A percentile compares a stretch with the other conserved stretches of the same genome.
phyloP scores from a whole-genome alignment of 2,329 filamentous ascomycete genomes.

The Trichoderma sp. region DNA sequence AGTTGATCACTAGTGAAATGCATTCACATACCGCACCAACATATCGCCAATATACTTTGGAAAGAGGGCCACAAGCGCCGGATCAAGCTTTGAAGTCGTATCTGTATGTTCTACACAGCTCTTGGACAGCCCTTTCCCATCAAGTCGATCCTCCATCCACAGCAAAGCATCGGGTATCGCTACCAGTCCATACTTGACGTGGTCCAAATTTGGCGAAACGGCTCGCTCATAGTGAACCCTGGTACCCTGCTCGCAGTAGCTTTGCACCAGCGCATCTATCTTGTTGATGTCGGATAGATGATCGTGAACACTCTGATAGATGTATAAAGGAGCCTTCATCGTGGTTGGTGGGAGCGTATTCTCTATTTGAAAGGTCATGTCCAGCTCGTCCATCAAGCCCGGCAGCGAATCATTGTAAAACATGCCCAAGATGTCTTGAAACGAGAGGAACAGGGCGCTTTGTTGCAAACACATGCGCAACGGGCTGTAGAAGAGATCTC shows the following conservation, averaged over 20 bases:
- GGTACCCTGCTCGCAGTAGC: conserved; percentile 45
- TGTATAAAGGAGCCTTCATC: conserved; percentile 50
- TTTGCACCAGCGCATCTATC: conserved; percentile 46
- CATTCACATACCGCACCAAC: neutral
- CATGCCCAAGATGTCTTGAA: conserved; percentile 43
- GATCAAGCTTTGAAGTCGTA: neutral
- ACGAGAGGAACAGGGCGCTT: conserved; percentile 31
- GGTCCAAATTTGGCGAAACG: conserved; percentile 39
- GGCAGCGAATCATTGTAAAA: conserved; percentile 41
- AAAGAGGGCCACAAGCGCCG: neutral
- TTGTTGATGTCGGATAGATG: conserved; percentile 46
- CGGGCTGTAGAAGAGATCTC: conserved; percentile 35
- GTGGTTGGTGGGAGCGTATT: conserved; percentile 39
- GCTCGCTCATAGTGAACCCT: conserved; percentile 49
- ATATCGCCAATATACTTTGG: neutral
- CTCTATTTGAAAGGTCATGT: conserved; percentile 33
- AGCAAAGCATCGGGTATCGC: conserved; percentile 21
- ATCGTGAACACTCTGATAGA: conserved; percentile 53
- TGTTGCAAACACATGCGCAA: conserved; percentile 32
- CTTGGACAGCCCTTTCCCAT: conserved; percentile 9
- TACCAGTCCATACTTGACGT: conserved; percentile 32
- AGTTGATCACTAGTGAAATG: too few species aligned
- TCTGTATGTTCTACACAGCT: neutral
- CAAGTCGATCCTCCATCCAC: conserved; percentile 26
- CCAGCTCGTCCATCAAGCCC: conserved; percentile 27